Base-by-base conservation (phyloP, 2,329 filamentous ascomycete genomes). In the Aspergillus persii region DNA sequence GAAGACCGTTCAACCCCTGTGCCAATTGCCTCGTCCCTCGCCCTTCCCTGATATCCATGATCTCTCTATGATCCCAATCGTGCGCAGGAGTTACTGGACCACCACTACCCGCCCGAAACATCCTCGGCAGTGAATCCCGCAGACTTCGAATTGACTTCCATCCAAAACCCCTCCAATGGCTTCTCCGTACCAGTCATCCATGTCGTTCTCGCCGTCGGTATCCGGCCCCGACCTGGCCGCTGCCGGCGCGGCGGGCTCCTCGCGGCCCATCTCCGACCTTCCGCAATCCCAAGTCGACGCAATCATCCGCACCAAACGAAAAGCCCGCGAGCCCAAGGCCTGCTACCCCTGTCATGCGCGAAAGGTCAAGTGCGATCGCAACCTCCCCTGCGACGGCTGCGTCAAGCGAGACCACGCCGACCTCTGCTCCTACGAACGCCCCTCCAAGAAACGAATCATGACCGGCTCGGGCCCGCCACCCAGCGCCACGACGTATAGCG, bases 321-420 rank as follows among this genome's bases (percentile, higher is more conserved):
- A 80, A 63, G 77, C 79, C 51, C 74, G 79, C 52, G 79, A 81
- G 60, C 79, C 79, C 8, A 75, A 81, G 69, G 77, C 77, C 50
- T 79, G 77, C 62, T 79, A 79, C 59, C 77, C 77, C 11, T 79
- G 77, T 58, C 77, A 79, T 63, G 75, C 76, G 54, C 74, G 77
- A n/a, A 79, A 79, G 59, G 79, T 81, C 46, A 81, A 80, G 70
- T 81, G 79, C 66, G 79, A 81, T 65, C 77, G 79, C 46, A 80
- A 80, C 52, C 67, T 80, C 8, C 79, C 79, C 3, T 81, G 79
- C 66, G 78, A 80, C 60, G 78, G 78, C 23, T 81, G 79, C 59
- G 77, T 81, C 50, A 80, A 80, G 65, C 74, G 79, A 63, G 79
- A 80, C 64, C 79, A 81, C 65, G 77, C 78, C 36, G 77, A 81